A percentile compares a stretch with the other conserved stretches of the same genome.
phyloP scores from a whole-genome alignment of 2,329 filamentous ascomycete genomes.

The Harringtonia lauricola region DNA sequence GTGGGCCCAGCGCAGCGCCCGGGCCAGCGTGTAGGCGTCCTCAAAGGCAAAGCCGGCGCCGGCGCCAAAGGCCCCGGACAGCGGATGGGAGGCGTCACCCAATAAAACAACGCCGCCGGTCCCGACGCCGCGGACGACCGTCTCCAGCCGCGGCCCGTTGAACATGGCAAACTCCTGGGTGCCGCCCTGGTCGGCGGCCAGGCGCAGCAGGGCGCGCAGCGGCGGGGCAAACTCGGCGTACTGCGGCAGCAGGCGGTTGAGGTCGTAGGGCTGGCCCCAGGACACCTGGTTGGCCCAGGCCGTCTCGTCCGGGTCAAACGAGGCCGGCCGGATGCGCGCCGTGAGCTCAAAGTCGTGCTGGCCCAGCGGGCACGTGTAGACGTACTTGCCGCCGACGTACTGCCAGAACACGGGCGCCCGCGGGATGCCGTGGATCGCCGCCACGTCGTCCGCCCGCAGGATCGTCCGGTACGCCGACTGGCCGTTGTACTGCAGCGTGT shows the following conservation, averaged over 20 bases:
- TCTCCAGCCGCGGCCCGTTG: slow-evolving; percentile 18
- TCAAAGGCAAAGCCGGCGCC: slow-evolving; percentile 13
- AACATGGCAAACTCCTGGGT: slow-evolving; percentile 19
- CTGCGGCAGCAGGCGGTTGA: slow-evolving; percentile 10
- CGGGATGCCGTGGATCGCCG: slow-evolving; percentile 19
- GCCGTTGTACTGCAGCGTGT: slow-evolving; percentile 32
- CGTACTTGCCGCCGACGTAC: slow-evolving; percentile 17
- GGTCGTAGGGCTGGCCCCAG: slow-evolving; percentile 18
- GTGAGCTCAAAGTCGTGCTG: slow-evolving; percentile 23
- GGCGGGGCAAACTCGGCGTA: slow-evolving; percentile 21
- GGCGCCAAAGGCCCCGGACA: slow-evolving; percentile 15
- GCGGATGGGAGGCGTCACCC: slow-evolving; percentile 38
- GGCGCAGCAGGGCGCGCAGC: slow-evolving; percentile 16
- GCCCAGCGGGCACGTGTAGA: slow-evolving; percentile 23
- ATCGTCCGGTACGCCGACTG: slow-evolving; percentile 22
- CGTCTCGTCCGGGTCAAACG: slow-evolving; percentile 11
- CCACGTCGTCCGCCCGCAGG: slow-evolving; percentile 14
- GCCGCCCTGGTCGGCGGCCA: slow-evolving; percentile 14
- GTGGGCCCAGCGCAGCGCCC: slow-evolving; percentile 7
- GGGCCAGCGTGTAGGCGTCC: slow-evolving; percentile 11
- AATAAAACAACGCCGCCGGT: slow-evolving; percentile 29
- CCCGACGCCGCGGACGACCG: slow-evolving; percentile 10
- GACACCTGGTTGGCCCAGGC: slow-evolving; percentile 16
- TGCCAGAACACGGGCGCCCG: slow-evolving; percentile 21
- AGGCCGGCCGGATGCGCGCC: slow-evolving; percentile 13